A percentile compares a stretch with the other conserved stretches of the same genome.
Conservation (phyloP, 1,139 yeast genomes). For the Lizanozyma gosingica region DNA sequence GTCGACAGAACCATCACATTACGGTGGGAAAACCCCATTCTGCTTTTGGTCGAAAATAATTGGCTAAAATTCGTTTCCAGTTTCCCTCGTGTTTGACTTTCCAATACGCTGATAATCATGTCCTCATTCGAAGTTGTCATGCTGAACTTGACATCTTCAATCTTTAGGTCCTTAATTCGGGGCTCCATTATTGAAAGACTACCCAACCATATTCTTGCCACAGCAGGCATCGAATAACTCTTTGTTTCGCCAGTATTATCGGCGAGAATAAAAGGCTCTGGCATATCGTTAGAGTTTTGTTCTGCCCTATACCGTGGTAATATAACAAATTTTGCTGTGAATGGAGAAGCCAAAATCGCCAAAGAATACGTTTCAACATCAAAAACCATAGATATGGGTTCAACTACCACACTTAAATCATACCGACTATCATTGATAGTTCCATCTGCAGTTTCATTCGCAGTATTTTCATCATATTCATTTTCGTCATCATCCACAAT, state of each 20-base stretch:
- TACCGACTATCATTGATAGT: neutral
- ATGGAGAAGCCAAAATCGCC: neutral
- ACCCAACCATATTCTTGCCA: neutral
- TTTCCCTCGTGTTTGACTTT: no score
- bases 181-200: neutral
- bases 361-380: neutral
- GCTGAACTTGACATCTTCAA: neutral
- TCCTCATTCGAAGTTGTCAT: neutral
- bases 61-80: neutral
- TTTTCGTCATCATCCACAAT: constrained; percentile 14
- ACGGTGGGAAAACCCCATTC: neutral
- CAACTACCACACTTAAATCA: neutral
- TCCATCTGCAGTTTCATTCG: constrained; percentile 6
- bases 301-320: neutral
- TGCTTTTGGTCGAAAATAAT: neutral
- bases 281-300: neutral
- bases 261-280: neutral
- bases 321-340: neutral
- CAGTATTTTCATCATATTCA: constrained; percentile 8
- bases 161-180: neutral
- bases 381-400: neutral
- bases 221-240: neutral
- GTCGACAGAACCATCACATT: neutral
- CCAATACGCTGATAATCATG: neutral
- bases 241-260: neutral